Percentiles rank a stretch among this genome's conserved stretches.
Conservation (phyloP, 164 flowering plant species). For the Paratinospora sagittata region DNA sequence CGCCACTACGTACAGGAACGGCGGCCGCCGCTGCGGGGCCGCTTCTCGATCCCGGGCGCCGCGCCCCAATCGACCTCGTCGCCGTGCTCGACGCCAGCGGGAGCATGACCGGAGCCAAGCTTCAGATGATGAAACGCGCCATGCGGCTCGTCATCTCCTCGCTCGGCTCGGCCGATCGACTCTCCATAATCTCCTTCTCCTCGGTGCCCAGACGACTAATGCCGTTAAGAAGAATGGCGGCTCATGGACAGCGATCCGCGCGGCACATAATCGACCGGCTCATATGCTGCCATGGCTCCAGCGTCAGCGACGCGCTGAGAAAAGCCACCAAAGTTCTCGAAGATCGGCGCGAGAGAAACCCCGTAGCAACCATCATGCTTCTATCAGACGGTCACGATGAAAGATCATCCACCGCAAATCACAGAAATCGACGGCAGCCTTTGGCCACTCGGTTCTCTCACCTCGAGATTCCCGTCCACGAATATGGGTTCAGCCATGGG, state of each 20-base stretch:
- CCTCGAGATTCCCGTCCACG: constrained; percentile 80
- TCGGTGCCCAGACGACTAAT: constrained; percentile 45
- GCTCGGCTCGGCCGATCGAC: constrained; percentile 60
- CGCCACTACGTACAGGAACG: constrained; percentile 25
- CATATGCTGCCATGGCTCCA: constrained; percentile 47
- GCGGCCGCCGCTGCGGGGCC: constrained; percentile 22
- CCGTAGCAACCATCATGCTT: constrained; percentile 75
- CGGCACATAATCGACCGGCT: constrained; percentile 66
- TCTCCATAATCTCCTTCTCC: constrained; percentile 73
- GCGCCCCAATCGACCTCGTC: constrained; percentile 79
- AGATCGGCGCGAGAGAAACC: constrained; percentile 82
- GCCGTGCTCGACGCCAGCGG: constrained; percentile 66
- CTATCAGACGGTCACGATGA: constrained; percentile 83
- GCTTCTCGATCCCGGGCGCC: constrained; percentile 27
- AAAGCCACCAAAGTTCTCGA: constrained; percentile 81
- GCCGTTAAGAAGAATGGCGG: constrained; percentile 68
- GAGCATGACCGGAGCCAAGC: constrained; percentile 39
- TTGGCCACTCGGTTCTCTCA: constrained; percentile 72
- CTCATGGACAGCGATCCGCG: constrained; percentile 61
- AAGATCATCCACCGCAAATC: constrained; percentile 8
- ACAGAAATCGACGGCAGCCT: constrained; percentile 22
- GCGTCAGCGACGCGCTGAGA: constrained; percentile 63
- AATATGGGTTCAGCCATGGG: constrained; percentile 40
- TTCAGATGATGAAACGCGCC: constrained; percentile 53
- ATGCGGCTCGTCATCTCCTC: constrained; percentile 62